Evolutionary conservation across 176 grass and related monocot genomes (phyloP), one percentile per base, ranked within the genome.

Genomic region (Themeda triandra): DNA sequence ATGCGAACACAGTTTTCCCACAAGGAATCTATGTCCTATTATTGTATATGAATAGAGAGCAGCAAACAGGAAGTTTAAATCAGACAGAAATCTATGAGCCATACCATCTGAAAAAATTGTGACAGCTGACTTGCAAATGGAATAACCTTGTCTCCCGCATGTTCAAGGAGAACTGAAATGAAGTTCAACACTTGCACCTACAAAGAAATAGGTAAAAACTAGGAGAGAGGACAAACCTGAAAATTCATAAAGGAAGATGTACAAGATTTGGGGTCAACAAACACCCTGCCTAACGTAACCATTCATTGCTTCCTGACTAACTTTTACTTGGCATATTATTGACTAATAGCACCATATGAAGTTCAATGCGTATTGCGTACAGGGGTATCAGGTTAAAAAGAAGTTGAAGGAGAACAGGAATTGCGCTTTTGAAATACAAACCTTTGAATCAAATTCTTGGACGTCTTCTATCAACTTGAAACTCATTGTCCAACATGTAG

Each of bases 371-470:
- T 69, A 70, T 82, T 82, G 33, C 19, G n/a, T 24, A 85, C 49
- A 76, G 63, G 33, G 45, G 33, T 15, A 4, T 67, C 35, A 10
- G 46, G 68, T 36, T 83, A 86, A 77, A 54, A 18, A 39, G 4
- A 78, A 87, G 27, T 12, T 75, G 46, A 32, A 88, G 48, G 59
- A 77, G 35, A 90, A 88, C 33, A 45, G 81, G 77, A 73, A 62
- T 81, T 86, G 65, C 19, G 70, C 23, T 27, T 23, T 59, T 23
- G 19, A 35, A 29, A 81, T 89, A 46, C 77, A 87, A 76, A 99
- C 96, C 96, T 99, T 96, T 69, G 96, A 99, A 91, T 99, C 96
- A 81, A 99, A 99, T 89, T 99, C 96, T 89, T 94, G 93, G 83
- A 89, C 90, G 54, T 99, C 91, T 86, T 96, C 91, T 78, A 90